phyloP scores from a whole-genome alignment of 306 rosid species.

The Hylodesmum podocarpum region DNA sequence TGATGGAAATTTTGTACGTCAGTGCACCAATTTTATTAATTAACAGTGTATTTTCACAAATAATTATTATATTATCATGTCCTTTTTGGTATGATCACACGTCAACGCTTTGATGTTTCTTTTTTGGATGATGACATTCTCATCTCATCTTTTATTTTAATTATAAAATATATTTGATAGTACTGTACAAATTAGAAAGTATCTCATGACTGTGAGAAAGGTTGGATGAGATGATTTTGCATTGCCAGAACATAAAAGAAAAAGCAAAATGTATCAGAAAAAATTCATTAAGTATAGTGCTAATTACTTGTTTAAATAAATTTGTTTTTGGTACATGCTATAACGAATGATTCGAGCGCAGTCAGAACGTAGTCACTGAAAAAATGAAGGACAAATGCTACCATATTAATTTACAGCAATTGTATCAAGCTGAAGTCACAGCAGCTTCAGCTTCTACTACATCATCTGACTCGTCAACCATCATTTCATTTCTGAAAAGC shows the following conservation, averaged over 20 bases:
- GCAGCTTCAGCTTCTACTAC: slow-evolving; percentile 37
- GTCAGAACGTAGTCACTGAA: not conserved
- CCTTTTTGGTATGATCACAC: too few species aligned
- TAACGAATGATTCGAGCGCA: not conserved
- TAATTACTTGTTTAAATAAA: not conserved
- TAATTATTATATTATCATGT: too few species aligned
- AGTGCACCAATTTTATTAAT: too few species aligned
- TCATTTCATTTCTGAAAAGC: slow-evolving; percentile 75
- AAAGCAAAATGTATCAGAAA: not conserved
- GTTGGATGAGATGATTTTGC: not conserved
- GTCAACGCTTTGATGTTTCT: too few species aligned
- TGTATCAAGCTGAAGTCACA: slow-evolving; percentile 22
- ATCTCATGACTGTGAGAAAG: not conserved
- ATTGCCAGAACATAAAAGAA: not conserved
- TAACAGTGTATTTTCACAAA: too few species aligned
- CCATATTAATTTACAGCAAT: slow-evolving; percentile 1
- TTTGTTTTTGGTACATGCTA: not conserved
- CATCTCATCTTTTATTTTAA: too few species aligned
- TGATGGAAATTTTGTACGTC: too few species aligned
- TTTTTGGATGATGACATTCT: too few species aligned
- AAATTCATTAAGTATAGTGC: not conserved
- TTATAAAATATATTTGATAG: too few species aligned
- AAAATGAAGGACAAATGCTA: not conserved
- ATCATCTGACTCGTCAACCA: slow-evolving; percentile 64
- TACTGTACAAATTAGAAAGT: too few species aligned